phyloP scores from a whole-genome alignment of 192 early-diverging fungal species.

The Podochytrium sp. region DNA sequence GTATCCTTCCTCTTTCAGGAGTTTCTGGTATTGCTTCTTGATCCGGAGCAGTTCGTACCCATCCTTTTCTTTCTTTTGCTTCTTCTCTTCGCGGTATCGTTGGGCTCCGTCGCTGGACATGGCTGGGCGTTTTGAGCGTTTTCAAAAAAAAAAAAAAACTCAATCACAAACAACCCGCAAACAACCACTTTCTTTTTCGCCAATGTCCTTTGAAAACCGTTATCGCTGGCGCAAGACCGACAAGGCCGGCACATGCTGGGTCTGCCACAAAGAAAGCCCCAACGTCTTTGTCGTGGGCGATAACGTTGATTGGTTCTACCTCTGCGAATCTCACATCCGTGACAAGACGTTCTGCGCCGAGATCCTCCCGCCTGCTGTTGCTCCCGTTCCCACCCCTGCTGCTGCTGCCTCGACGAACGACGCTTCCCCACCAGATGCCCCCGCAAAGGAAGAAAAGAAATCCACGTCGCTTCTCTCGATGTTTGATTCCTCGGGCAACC shows the following conservation, averaged over 20 bases:
- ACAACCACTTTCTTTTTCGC: background rate
- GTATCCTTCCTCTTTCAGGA: slow-evolving; percentile 7
- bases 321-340: slow-evolving; percentile 25
- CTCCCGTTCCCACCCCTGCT: background rate
- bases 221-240: slow-evolving; percentile 27
- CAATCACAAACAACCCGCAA: background rate
- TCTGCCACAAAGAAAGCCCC: slow-evolving; percentile 15
- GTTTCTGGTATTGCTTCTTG: slow-evolving; percentile 24
- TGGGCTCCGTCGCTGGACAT: slow-evolving; percentile 7
- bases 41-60: slow-evolving; percentile 19
- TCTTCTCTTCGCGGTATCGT: slow-evolving; percentile 16
- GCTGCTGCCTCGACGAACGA: background rate
- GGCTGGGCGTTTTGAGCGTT: background rate
- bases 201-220: slow-evolving; percentile 9
- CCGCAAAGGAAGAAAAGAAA: background rate
- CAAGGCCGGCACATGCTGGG: slow-evolving; percentile 25
- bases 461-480: slow-evolving; percentile 5
- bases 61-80: slow-evolving; percentile 1
- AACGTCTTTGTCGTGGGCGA: slow-evolving; percentile 16
- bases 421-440: background rate
- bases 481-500: slow-evolving; percentile 3
- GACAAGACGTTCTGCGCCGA: slow-evolving; percentile 13
- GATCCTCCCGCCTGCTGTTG: background rate
- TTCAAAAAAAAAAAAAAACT: slow-evolving; percentile 17
- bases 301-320: slow-evolving; percentile 33